Conservation (phyloP, 2,329 filamentous ascomycete genomes). For the Phialophora macrospora region DNA sequence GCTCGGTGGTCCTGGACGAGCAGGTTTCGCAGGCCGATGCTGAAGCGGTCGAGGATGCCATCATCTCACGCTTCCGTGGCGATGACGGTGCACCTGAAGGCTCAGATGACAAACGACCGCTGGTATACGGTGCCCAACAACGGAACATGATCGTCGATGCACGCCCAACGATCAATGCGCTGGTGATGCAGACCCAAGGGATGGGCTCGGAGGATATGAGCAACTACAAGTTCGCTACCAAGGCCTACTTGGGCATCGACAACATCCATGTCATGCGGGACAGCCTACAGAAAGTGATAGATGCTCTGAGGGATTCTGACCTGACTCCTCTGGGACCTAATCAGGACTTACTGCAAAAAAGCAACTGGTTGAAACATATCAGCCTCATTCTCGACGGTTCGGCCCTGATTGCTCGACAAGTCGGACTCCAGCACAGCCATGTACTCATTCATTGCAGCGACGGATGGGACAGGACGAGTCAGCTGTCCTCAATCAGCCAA, state of each 20-base stretch:
- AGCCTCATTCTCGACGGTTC: slow-evolving; percentile 81
- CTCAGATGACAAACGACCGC: slow-evolving; percentile 55
- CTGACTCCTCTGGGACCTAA: slow-evolving; percentile 81
- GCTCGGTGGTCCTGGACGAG: slow-evolving; percentile 59
- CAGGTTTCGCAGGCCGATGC: slow-evolving; percentile 63
- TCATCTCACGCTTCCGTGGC: slow-evolving; percentile 60
- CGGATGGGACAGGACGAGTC: slow-evolving; percentile 96
- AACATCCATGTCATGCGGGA: slow-evolving; percentile 98
- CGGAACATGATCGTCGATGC: slow-evolving; percentile 95
- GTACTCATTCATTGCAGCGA: slow-evolving; percentile 97
- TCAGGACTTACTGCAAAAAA: slow-evolving; percentile 77
- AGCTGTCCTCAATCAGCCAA: slow-evolving; percentile 88
- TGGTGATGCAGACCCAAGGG: slow-evolving; percentile 90
- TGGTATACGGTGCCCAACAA: slow-evolving; percentile 89
- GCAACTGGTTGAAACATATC: slow-evolving; percentile 91
- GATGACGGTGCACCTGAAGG: slow-evolving; percentile 58
- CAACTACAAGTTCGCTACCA: slow-evolving; percentile 88
- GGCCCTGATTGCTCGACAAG: slow-evolving; percentile 79
- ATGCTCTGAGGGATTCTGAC: slow-evolving; percentile 90
- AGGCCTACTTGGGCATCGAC: slow-evolving; percentile 92
- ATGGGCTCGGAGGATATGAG: slow-evolving; percentile 98
- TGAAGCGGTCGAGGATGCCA: slow-evolving; percentile 71
- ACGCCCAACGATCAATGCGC: slow-evolving; percentile 88
- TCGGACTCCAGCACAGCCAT: slow-evolving; percentile 91
- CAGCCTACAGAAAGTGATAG: slow-evolving; percentile 84